These are phyloP conservation scores for Rhodotorula sp. DNA, from an alignment of 1,284 basidiomycete genomes.

Conservation along the genomic window DNA sequence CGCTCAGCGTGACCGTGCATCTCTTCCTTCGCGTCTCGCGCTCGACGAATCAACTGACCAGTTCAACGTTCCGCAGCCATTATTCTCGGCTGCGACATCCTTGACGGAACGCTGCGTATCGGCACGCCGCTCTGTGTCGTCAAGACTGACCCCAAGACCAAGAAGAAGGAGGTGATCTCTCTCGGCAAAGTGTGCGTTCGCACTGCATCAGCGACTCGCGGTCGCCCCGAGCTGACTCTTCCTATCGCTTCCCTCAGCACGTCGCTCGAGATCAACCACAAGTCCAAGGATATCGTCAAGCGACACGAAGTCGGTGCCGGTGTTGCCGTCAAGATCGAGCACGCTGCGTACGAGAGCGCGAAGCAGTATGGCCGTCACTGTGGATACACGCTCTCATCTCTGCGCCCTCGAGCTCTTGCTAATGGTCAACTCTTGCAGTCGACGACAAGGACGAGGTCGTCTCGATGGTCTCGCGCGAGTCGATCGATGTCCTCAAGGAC, in stretches of 20 bases:
- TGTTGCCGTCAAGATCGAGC: slow-evolving; percentile 98
- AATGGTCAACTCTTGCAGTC: slow-evolving; percentile 48
- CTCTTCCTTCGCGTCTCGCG: neutral
- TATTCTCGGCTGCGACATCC: slow-evolving; percentile 93
- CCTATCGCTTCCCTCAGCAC: slow-evolving; percentile 57
- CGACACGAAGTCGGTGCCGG: slow-evolving; percentile 90
- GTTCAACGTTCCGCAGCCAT: slow-evolving; percentile 49
- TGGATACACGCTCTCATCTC: slow-evolving; percentile 49
- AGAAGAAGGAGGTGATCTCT: slow-evolving; percentile 85
- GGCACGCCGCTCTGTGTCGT: slow-evolving; percentile 96
- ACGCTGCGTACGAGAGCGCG: slow-evolving; percentile 90
- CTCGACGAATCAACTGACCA: neutral
- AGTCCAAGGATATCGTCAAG: slow-evolving; percentile 69
- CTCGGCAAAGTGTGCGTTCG: slow-evolving; percentile 87
- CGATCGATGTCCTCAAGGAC: slow-evolving; percentile 92
- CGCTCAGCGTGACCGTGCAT: slow-evolving; percentile 83
- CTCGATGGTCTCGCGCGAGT: slow-evolving; percentile 84
- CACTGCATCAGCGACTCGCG: neutral
- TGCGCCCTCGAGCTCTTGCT: slow-evolving; percentile 51
- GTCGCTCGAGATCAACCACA: slow-evolving; percentile 82
- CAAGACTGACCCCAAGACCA: slow-evolving; percentile 76
- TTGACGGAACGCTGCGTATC: slow-evolving; percentile 83
- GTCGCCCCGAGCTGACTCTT: slow-evolving; percentile 11
- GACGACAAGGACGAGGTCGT: slow-evolving; percentile 94
- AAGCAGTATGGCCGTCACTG: slow-evolving; percentile 74